These are phyloP conservation scores for Citrus sinensis DNA, from an alignment of 345 rosid species.

Conservation along the genomic window DNA sequence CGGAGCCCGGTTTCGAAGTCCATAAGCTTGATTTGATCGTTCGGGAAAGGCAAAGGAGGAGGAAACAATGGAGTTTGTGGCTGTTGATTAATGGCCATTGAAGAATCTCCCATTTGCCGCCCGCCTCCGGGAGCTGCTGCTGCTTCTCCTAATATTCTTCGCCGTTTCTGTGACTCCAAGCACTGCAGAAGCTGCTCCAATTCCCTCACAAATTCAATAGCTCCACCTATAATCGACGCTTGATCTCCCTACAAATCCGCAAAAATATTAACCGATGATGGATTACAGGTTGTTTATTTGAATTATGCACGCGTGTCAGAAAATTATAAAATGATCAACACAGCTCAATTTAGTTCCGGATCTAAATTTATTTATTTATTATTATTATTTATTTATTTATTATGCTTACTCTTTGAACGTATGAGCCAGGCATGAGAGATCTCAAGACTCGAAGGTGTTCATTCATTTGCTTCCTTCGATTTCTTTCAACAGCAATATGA, in stretches of 20 bases:
- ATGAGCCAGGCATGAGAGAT: conserved; percentile 96
- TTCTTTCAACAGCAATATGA: conserved; percentile 90
- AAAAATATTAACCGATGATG: not conserved
- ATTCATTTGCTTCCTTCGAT: conserved; percentile 93
- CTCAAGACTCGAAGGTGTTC: conserved; percentile 89
- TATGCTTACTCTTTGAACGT: conserved; percentile 73
- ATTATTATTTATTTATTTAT: not conserved
- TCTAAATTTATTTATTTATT: no score
- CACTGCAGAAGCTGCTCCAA: conserved; percentile 89
- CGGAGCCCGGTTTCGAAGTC: conserved; percentile 44
- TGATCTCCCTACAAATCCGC: conserved; percentile 66
- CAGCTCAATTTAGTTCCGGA: no score
- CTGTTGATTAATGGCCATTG: conserved; percentile 24
- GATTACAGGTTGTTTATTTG: no score
- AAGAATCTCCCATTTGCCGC: conserved; percentile 32
- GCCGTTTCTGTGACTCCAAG: conserved; percentile 81
- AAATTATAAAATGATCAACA: no score
- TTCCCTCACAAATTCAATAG: conserved; percentile 90
- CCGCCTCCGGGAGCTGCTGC: not conserved
- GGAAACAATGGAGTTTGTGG: conserved; percentile 31
- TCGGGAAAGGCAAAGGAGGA: conserved; percentile 27
- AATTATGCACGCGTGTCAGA: no score
- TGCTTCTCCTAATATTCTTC: conserved; percentile 59
- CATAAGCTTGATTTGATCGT: conserved; percentile 36
- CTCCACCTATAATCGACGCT: conserved; percentile 98